Percentiles rank a stretch among this genome's conserved stretches.
phyloP scores from a whole-genome alignment of 768 basidiomycete genomes.

The Auriscalpium microsporum region DNA sequence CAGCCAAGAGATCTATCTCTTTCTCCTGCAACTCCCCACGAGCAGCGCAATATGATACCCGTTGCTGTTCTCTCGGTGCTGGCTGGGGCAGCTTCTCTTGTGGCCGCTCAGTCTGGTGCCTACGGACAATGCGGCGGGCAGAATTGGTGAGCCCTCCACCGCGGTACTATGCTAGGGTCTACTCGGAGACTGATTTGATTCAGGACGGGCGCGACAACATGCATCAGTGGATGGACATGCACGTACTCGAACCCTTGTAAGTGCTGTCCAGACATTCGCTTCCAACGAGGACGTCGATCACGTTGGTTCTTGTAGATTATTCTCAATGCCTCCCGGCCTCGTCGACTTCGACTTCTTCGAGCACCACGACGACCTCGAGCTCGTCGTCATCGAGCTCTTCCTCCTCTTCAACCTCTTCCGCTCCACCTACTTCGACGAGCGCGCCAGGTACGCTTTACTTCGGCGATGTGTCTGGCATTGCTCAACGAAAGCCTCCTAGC shows the following conservation, averaged over 20 bases:
- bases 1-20: too few species aligned
- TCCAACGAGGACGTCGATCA: neutral
- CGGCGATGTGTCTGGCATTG: constrained; percentile 2
- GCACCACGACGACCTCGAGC: constrained; percentile 14
- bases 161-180: neutral
- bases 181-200: neutral
- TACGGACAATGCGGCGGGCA: constrained; percentile 44
- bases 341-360: constrained; percentile 16
- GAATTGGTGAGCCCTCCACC: constrained; percentile 31
- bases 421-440: constrained; percentile 6
- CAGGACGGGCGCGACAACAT: constrained; percentile 44
- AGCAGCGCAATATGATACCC: neutral
- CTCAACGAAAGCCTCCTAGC: constrained; percentile 9
- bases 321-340: constrained; percentile 40
- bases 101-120: constrained; percentile 31
- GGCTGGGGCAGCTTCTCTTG: constrained; percentile 18
- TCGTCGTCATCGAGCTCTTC: constrained; percentile 4
- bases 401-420: constrained; percentile 18
- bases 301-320: constrained; percentile 28
- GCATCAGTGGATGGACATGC: constrained; percentile 37
- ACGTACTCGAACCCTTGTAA: constrained; percentile 36
- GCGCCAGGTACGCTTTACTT: constrained; percentile 1
- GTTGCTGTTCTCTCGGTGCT: constrained; percentile 3
- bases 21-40: too few species aligned
- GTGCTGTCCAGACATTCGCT: constrained; percentile 5